phyloP scores from a whole-genome alignment of 2,329 filamentous ascomycete genomes.

The Pseudocercospora fijiensis region DNA sequence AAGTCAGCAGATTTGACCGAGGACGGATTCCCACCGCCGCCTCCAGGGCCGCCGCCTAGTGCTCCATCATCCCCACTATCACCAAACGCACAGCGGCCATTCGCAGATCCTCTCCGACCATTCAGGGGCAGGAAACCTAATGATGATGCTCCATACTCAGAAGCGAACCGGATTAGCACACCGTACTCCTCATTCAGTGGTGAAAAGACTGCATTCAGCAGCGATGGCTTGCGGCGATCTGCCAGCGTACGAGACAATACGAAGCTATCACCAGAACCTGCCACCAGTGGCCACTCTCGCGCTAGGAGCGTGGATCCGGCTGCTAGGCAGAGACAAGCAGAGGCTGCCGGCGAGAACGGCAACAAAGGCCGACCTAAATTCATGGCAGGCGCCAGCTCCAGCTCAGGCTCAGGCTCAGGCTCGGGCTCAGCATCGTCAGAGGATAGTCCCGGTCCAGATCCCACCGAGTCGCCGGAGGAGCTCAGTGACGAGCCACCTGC shows the following conservation, averaged over 20 bases:
- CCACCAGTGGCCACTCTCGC: constrained; percentile 32
- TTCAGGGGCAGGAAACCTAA: constrained; percentile 35
- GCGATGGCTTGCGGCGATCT: constrained; percentile 53
- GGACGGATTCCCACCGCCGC: constrained; percentile 35
- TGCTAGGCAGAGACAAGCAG: constrained; percentile 18
- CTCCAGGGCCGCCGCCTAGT: constrained; percentile 43
- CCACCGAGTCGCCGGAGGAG: constrained; percentile 16
- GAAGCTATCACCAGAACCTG: constrained; percentile 30
- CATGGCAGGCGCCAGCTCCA: constrained; percentile 9
- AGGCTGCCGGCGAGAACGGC: background rate
- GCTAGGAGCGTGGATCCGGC: constrained; percentile 21
- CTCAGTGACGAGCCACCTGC: constrained; percentile 16
- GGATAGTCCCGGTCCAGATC: constrained; percentile 3
- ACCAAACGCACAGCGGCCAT: constrained; percentile 39
- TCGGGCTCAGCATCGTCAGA: constrained; percentile 10
- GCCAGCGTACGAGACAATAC: constrained; percentile 52
- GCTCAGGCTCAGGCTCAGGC: constrained; percentile 12
- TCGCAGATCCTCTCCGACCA: constrained; percentile 40
- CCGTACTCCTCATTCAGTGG: constrained; percentile 56
- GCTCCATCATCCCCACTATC: constrained; percentile 31
- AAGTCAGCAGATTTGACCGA: constrained; percentile 34
- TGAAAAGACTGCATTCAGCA: constrained; percentile 58
- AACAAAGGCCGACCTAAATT: constrained; percentile 5
- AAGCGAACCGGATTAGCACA: constrained; percentile 51
- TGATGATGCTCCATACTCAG: constrained; percentile 46